Percentiles rank a stretch among this genome's conserved stretches.
These are phyloP conservation scores for Pythium coloratum DNA, from an alignment of 352 stramenopile genomes.

Conservation along the genomic window DNA sequence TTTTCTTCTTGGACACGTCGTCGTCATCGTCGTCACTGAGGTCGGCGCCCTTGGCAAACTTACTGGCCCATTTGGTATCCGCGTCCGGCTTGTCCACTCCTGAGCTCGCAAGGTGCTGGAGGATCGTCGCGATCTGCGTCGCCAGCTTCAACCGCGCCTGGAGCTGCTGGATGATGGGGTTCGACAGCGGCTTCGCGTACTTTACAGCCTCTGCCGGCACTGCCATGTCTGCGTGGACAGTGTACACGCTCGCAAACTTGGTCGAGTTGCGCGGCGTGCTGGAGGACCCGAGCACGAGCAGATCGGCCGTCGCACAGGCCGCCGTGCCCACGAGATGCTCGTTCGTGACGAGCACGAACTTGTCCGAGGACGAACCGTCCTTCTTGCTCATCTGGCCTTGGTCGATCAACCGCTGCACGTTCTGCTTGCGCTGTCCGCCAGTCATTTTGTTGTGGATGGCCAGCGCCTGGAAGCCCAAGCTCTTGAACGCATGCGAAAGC, in stretches of 20 bases:
- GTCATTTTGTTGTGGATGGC: slow-evolving; percentile 75
- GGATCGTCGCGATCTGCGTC: slow-evolving; percentile 50
- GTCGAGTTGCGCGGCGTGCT: slow-evolving; percentile 12
- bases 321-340: slow-evolving; percentile 52
- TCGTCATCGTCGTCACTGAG: slow-evolving; percentile 49
- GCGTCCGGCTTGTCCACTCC: slow-evolving; percentile 25
- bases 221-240: slow-evolving; percentile 17
- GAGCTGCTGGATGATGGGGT: slow-evolving; percentile 42
- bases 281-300: slow-evolving; percentile 35
- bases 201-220: slow-evolving; percentile 12
- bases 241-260: slow-evolving; percentile 41
- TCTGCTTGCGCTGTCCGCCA: slow-evolving; percentile 47
- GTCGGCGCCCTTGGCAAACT: slow-evolving; percentile 57
- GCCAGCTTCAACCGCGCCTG: slow-evolving; percentile 56
- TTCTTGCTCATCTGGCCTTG: slow-evolving; percentile 1
- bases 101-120: slow-evolving; percentile 38
- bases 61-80: slow-evolving; percentile 61
- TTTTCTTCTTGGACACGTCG: slow-evolving; percentile 33
- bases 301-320: slow-evolving; percentile 33
- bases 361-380: slow-evolving; percentile 9
- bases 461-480: slow-evolving; percentile 61
- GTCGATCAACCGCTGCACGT: slow-evolving; percentile 41
- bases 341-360: slow-evolving; percentile 57
- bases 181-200: slow-evolving; percentile 34
- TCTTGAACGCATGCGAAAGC: slow-evolving; percentile 48